Base-by-base conservation (phyloP, 768 basidiomycete species). In the Boletus subcaerulescens region DNA sequence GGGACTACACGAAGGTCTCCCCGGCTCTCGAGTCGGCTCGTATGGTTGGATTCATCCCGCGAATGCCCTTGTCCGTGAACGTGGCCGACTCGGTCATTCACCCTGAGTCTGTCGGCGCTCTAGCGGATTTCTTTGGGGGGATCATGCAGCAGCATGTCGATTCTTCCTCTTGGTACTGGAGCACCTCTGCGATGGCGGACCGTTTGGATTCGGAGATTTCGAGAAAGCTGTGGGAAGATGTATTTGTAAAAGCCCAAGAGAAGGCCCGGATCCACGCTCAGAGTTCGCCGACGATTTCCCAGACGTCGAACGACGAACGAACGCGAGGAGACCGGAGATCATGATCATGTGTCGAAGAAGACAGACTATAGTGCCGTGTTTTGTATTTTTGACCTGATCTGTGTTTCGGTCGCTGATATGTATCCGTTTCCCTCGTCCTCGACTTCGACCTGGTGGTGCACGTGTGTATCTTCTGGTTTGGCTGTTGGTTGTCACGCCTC, bases 171-270 rank as follows among this genome's bases (percentile, higher is more conserved):
- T 41, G 26, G 44, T 46, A 38, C 17, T 52, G 52, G 52, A 46
- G 20, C 18, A 46, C 45, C n/a, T 46, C 52, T 24, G 45, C 38
- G 15, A 46, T 53, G 38, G 36, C 38, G 15, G 52, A 46, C 20
- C 36, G 52, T 20, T 20, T 46, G 38, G 52, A 46, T 41, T 53
- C 52, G 29, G 52, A 53, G 18, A 31, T 53, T 31, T 53, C 52
- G 45, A 40, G 45, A 29, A 53, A 33, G 31, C 12, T 46, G 12
- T 53, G 52, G 52, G 52, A 53, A 22, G 52, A 53, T 17, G 52
- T 53, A 15, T 53, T 53, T 7, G 45, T 45, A 3, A 40, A 40
- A 14, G 45, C 45, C 5, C 29, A 40, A 12, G 38, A 40, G 45
- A 53, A 29, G 38, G 52, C 45, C 1, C 45, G 26, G 31, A 15